A percentile compares a stretch with the other conserved stretches of the same genome.
phyloP scores from a whole-genome alignment of 176 grass and related monocot species.

The Pontederia paniculata region DNA sequence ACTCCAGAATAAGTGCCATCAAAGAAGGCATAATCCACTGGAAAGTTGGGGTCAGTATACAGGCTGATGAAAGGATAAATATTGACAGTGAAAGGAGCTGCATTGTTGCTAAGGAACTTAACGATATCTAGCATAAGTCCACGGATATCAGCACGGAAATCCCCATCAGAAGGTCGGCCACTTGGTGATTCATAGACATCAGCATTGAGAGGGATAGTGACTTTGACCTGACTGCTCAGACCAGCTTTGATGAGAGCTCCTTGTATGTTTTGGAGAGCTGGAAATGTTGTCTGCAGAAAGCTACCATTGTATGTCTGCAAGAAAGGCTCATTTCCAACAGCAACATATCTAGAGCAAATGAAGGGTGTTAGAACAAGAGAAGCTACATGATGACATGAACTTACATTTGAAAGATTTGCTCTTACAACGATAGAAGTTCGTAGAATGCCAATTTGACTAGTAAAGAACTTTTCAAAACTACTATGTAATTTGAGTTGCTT shows the following conservation, averaged over 20 bases:
- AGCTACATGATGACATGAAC: background rate
- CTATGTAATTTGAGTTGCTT: no score
- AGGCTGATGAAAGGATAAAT: constrained; percentile 99
- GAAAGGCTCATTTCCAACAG: constrained; percentile 95
- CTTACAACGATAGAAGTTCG: no score
- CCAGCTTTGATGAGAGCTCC: constrained; percentile 73
- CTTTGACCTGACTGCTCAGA: constrained; percentile 61
- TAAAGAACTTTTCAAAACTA: no score
- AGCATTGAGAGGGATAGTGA: constrained; percentile 68
- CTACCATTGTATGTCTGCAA: constrained; percentile 95
- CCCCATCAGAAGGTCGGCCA: constrained; percentile 70
- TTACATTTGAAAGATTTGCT: no score
- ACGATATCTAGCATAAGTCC: constrained; percentile 80
- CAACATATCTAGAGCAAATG: constrained; percentile 61
- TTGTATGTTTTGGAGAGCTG: constrained; percentile 74
- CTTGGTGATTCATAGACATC: constrained; percentile 68
- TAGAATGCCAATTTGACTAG: no score
- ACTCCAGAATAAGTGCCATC: constrained; percentile 46
- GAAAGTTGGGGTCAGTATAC: constrained; percentile 70
- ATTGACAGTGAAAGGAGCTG: constrained; percentile 80
- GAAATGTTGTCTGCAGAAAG: constrained; percentile 90
- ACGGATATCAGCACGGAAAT: constrained; percentile 82
- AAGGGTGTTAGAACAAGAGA: background rate
- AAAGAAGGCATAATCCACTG: constrained; percentile 92
- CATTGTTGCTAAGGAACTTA: constrained; percentile 73